Evolutionary conservation across 2,329 filamentous ascomycete species (phyloP).

Genomic region (Penicillium sp.): DNA sequence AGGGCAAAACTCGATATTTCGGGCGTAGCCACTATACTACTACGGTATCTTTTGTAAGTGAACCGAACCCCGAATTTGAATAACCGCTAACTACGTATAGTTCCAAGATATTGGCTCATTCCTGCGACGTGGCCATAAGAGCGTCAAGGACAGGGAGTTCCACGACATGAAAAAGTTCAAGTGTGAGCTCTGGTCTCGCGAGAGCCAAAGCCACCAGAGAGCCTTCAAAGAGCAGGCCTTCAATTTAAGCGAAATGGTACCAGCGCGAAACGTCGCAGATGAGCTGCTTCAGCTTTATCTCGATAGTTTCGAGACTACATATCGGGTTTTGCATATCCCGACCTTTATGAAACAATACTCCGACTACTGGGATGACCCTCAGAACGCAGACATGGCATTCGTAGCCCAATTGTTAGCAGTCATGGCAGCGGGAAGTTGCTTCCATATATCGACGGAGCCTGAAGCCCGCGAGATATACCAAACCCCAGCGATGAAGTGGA

Average conservation of each 20-base stretch:
- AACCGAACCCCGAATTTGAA: too few relatives aligned
- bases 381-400: constrained; percentile 46
- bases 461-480: constrained; percentile 39
- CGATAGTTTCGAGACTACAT: constrained; percentile 56
- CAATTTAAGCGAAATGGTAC: constrained; percentile 42
- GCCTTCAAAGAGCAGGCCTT: constrained; percentile 31
- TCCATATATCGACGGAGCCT: constrained; percentile 21
- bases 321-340: constrained; percentile 58
- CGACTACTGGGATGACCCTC: constrained; percentile 50
- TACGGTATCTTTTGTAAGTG: constrained; percentile 33
- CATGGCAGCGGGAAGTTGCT: constrained; percentile 48
- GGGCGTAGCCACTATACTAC: constrained; percentile 33
- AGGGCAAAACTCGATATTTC: constrained; percentile 29
- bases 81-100: constrained; percentile 15
- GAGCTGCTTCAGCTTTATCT: constrained; percentile 55
- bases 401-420: constrained; percentile 43
- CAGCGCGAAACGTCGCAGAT: constrained; percentile 47
- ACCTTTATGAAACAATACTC: constrained; percentile 58
- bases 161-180: constrained; percentile 31
- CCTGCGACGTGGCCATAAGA: constrained; percentile 20
- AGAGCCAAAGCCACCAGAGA: constrained; percentile 29
- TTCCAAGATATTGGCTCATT: constrained; percentile 31
- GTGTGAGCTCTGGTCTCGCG: constrained; percentile 27
- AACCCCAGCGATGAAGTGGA: constrained; percentile 46
- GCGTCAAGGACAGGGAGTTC: constrained; percentile 23